Evolutionary conservation across 371 early-diverging fungal species (phyloP), one percentile per base, ranked within the genome.

Genomic region (Phascolomyces articulosus): DNA sequence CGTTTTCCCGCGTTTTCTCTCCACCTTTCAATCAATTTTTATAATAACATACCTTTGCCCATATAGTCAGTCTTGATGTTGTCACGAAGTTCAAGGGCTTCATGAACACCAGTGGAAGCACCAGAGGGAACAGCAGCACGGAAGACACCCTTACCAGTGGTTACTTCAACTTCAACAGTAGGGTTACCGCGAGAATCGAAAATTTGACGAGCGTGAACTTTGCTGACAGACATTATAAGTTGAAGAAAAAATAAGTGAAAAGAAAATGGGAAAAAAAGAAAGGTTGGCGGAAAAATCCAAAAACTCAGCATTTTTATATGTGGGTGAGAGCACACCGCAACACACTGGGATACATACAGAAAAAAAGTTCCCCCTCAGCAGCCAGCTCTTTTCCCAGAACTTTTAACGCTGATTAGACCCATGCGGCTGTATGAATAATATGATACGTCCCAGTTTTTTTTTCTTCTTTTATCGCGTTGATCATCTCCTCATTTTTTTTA

Each of bases 141-240:
- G 90, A 96, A 96, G 64, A 91, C 79, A 69, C 94, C 95, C 72
- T 89, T 85, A 58, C 73, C 79, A 77, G 97, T 98, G 72, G 93
- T 91, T 70, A 99, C 86, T 66, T 99, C 99, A 40, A 98, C 98
- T 86, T 99, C 99, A 62, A 98, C 93, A 63, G 99, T 99, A 60
- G 99, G 99, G 88, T 95, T 96, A 64, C 99, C 99, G 70, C 99
- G 91, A 60, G 99, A 99, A 85, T 98, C 97, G 70, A 98, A 97
- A 85, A 99, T 97, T 85, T 97, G 97, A 79, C 99, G 94, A 69
- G 98, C 98, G 87, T 92, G 91, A 68, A 97, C 88, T 76, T 92
- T 87, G 63, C 78, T 79, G 74, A 93, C 87, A 82, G 65, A 83
- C 86, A 60, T 76, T 20, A 18, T 51, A 1, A n/a, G 34, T 34